Percentiles rank a stretch among this genome's conserved stretches.
These are phyloP conservation scores for Cichorium intybus DNA, from an alignment of 140 eudicot species.

Conservation along the genomic window DNA sequence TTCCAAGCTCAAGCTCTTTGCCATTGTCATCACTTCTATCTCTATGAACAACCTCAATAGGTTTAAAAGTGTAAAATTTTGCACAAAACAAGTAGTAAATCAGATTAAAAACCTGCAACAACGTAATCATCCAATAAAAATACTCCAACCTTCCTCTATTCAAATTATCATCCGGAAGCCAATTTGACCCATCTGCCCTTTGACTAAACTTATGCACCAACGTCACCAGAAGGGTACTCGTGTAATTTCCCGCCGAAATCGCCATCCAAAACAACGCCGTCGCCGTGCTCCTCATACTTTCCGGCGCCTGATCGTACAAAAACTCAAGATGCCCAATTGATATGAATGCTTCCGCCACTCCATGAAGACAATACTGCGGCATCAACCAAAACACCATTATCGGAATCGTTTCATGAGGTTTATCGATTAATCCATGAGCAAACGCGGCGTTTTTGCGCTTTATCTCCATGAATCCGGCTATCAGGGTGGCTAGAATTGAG, in stretches of 20 bases:
- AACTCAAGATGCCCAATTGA: constrained; percentile 88
- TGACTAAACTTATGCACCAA: constrained; percentile 62
- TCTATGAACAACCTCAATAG: constrained; percentile 41
- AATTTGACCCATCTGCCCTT: constrained; percentile 59
- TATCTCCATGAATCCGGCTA: constrained; percentile 81
- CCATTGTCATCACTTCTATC: constrained; percentile 17
- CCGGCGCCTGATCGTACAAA: constrained; percentile 91
- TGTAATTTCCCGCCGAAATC: constrained; percentile 74
- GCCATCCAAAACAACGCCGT: constrained; percentile 82
- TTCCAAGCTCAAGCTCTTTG: constrained; percentile 53
- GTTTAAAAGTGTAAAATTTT: constrained; percentile 66
- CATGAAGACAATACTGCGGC: constrained; percentile 76
- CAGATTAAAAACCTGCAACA: constrained; percentile 61
- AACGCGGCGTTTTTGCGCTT: constrained; percentile 61
- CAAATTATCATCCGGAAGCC: constrained; percentile 82
- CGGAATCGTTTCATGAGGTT: constrained; percentile 45
- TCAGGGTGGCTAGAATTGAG: constrained; percentile 57
- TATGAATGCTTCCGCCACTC: constrained; percentile 84
- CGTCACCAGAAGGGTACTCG: constrained; percentile 69
- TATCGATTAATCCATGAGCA: constrained; percentile 41
- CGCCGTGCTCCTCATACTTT: constrained; percentile 86
- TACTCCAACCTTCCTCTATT: constrained; percentile 76
- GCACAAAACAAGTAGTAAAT: constrained; percentile 73
- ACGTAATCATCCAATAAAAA: constrained; percentile 75
- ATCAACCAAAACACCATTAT: constrained; percentile 69